These are phyloP conservation scores for Parathielavia hyrcaniae DNA, from an alignment of 495 filamentous ascomycete genomes.

Conservation along the genomic window DNA sequence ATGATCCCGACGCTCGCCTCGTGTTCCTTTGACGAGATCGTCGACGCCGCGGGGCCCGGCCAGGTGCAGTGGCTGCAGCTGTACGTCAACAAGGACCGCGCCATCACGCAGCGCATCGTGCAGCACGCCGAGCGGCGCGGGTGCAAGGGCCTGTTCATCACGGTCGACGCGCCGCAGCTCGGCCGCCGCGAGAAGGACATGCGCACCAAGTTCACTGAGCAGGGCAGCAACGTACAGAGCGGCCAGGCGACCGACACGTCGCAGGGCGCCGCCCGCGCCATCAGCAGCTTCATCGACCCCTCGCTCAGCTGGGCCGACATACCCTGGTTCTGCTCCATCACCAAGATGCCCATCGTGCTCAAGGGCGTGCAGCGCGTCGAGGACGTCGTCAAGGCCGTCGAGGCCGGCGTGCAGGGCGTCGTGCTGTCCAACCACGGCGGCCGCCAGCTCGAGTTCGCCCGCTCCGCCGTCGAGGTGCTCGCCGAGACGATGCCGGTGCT, in stretches of 20 bases:
- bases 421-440: constrained; percentile 97
- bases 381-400: constrained; percentile 81
- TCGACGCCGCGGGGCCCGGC: constrained; percentile 71
- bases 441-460: constrained; percentile 89
- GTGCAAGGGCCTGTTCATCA: constrained; percentile 96
- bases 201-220: constrained; percentile 85
- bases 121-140: constrained; percentile 85
- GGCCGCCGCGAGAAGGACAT: constrained; percentile 93
- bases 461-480: constrained; percentile 85
- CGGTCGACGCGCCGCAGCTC: constrained; percentile 93
- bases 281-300: constrained; percentile 95
- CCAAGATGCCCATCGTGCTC: constrained; percentile 92
- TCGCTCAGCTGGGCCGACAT: constrained; percentile 86
- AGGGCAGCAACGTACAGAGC: constrained; percentile 75
- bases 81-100: constrained; percentile 96
- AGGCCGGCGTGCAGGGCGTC: constrained; percentile 79
- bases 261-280: constrained; percentile 84
- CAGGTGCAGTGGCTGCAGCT: constrained; percentile 97
- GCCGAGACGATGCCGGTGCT: constrained; percentile 96
- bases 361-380: constrained; percentile 97
- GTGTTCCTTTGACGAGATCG: constrained; percentile 94
- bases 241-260: constrained; percentile 69
- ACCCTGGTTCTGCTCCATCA: constrained; percentile 87
- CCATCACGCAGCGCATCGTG: constrained; percentile 84
- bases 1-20: constrained; percentile 99